Conservation (phyloP, 495 filamentous ascomycete species). For the Rusavskia elegans region DNA sequence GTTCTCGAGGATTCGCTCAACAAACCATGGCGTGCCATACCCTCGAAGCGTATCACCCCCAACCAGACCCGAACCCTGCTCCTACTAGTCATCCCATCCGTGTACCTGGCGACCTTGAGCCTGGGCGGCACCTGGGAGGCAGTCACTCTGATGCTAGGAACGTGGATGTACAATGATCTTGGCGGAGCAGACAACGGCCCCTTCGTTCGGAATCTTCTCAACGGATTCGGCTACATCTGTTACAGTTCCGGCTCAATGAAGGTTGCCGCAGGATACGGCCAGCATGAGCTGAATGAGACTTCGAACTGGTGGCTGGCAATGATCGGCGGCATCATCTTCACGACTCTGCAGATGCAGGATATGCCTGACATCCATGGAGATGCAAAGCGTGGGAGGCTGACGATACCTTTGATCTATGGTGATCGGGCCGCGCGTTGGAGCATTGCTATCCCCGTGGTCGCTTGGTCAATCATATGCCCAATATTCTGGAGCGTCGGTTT, state of each 20-base stretch:
- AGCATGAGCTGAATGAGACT: background rate
- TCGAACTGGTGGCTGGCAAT: slow-evolving; percentile 21
- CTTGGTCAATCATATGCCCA: slow-evolving; percentile 25
- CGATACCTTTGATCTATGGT: slow-evolving; percentile 24
- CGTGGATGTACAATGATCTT: slow-evolving; percentile 37
- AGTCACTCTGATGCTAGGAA: slow-evolving; percentile 19
- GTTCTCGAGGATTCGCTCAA: slow-evolving; percentile 33
- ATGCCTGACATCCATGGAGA: slow-evolving; percentile 27
- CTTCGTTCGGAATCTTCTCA: slow-evolving; percentile 25
- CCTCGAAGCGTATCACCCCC: slow-evolving; percentile 20
- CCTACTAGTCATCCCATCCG: slow-evolving; percentile 19
- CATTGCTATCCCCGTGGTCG: slow-evolving; percentile 17
- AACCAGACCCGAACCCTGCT: slow-evolving; percentile 19
- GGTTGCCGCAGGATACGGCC: slow-evolving; percentile 1
- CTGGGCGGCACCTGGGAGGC: slow-evolving; percentile 21
- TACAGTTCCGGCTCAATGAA: slow-evolving; percentile 17
- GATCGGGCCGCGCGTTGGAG: slow-evolving; percentile 20
- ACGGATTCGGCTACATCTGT: slow-evolving; percentile 20
- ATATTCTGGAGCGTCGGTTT: slow-evolving; percentile 18
- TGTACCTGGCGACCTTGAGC: slow-evolving; percentile 12
- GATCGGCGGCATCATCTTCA: slow-evolving; percentile 22
- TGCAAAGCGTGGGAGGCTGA: slow-evolving; percentile 21
- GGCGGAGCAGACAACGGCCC: slow-evolving; percentile 25
- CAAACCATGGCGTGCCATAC: slow-evolving; percentile 41
- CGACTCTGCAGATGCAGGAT: slow-evolving; percentile 32